A percentile compares a stretch with the other conserved stretches of the same genome.
These are phyloP conservation scores for Geotrichum fermentans DNA, from an alignment of 1,139 yeast genomes.

Conservation along the genomic window DNA sequence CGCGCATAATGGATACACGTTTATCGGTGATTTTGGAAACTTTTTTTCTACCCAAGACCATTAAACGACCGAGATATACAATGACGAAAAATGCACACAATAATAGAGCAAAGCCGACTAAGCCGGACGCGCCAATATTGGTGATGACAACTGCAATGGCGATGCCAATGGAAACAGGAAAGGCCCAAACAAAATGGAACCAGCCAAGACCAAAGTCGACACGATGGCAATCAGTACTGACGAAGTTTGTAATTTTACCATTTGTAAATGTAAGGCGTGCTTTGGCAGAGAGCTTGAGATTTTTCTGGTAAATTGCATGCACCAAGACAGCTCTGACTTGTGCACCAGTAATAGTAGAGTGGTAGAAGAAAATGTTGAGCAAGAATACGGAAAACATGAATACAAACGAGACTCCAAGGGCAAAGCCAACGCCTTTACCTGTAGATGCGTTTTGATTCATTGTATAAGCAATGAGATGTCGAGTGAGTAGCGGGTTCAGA, in stretches of 20 bases:
- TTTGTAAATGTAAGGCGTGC: constrained; percentile 58
- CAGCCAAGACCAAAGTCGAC: constrained; percentile 71
- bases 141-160: constrained; percentile 59
- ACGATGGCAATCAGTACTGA: constrained; percentile 76
- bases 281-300: constrained; percentile 56
- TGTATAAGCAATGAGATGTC: constrained; percentile 50
- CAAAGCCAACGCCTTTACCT: constrained; percentile 57
- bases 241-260: constrained; percentile 66
- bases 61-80: constrained; percentile 36
- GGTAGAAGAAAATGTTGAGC: constrained; percentile 59
- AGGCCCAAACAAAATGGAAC: constrained; percentile 59
- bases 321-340: constrained; percentile 62
- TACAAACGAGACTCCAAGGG: constrained; percentile 50
- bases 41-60: constrained; percentile 43
- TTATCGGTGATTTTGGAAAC: constrained; percentile 51
- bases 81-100: constrained; percentile 36
- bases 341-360: constrained; percentile 61
- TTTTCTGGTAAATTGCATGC: constrained; percentile 61
- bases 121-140: constrained; percentile 68
- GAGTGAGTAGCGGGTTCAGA: constrained; percentile 47
- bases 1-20: constrained; percentile 59
- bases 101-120: constrained; percentile 55
- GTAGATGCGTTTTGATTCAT: constrained; percentile 23
- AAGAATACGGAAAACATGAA: constrained; percentile 43
- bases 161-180: constrained; percentile 47